Evolutionary conservation across 176 grass and related monocot genomes (phyloP).

Genomic region (Avena atlantica): DNA sequence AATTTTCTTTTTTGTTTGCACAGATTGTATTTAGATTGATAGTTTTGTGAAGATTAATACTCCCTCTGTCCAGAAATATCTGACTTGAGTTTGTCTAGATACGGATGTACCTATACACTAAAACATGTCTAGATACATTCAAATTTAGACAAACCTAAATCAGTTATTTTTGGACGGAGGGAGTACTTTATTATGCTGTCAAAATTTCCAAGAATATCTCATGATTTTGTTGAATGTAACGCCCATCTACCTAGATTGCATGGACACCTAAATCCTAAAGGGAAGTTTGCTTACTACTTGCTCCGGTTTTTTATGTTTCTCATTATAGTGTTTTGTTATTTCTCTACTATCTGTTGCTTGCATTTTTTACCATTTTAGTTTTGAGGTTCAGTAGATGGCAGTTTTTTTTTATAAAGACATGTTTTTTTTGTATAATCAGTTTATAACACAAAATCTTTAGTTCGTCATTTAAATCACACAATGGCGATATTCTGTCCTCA

Average conservation of each 20-base stretch:
- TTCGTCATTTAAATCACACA: background rate
- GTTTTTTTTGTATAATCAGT: background rate
- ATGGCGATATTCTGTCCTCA: background rate
- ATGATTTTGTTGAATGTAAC: background rate
- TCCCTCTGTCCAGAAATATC: no score
- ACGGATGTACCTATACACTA: no score
- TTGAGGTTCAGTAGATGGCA: background rate
- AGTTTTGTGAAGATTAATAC: background rate
- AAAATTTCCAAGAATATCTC: background rate
- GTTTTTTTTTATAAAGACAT: background rate
- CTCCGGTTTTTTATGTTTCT: background rate
- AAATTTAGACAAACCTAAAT: no score
- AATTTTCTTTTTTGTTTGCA: background rate
- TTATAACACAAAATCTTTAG: background rate
- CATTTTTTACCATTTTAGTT: slow-evolving; percentile 26
- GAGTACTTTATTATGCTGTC: background rate
- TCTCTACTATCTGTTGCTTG: background rate
- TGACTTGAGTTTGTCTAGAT: no score
- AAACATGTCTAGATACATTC: no score
- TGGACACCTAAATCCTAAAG: background rate
- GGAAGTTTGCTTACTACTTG: background rate
- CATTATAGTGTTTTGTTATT: background rate
- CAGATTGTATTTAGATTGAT: background rate
- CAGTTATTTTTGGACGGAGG: no score
- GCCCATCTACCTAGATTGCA: background rate